Conservation (phyloP, 1,284 basidiomycete species). For the Grifola frondosa region DNA sequence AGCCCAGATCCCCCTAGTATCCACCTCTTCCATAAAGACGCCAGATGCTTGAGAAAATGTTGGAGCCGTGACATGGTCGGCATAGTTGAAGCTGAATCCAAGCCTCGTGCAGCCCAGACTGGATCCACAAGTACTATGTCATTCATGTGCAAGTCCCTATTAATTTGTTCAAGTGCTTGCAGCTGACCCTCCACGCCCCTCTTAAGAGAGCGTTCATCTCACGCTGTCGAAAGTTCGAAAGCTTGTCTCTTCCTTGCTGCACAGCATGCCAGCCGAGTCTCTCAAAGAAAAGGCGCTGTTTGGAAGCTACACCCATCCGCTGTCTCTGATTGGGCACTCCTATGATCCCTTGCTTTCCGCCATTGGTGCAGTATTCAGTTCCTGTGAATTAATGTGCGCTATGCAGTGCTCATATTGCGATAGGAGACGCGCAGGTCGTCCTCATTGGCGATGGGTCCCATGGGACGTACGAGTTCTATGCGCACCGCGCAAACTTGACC, state of each 20-base stretch:
- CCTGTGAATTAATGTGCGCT: background rate
- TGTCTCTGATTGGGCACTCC: constrained; percentile 18
- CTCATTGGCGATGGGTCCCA: constrained; percentile 32
- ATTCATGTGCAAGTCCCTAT: too few species aligned
- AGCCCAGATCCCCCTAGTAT: too few species aligned
- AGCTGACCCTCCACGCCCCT: too few species aligned
- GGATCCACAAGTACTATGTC: too few species aligned
- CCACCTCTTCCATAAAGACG: too few species aligned
- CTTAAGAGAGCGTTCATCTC: too few species aligned
- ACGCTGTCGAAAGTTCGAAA: background rate
- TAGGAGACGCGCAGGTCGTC: constrained; percentile 28
- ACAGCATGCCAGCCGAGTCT: constrained; percentile 9
- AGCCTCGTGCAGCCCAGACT: too few species aligned
- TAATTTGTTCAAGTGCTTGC: too few species aligned
- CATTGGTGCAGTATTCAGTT: constrained; percentile 17
- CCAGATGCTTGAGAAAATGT: too few species aligned
- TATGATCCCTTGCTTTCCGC: constrained; percentile 27
- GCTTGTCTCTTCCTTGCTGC: constrained; percentile 1
- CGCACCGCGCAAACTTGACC: constrained; percentile 31
- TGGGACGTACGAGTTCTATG: constrained; percentile 32
- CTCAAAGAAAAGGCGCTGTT: constrained; percentile 21
- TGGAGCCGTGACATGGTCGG: too few species aligned
- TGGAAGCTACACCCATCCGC: constrained; percentile 18
- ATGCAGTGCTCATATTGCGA: constrained; percentile 4
- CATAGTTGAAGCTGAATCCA: too few species aligned